These are phyloP conservation scores for Fusarium equiseti DNA, from an alignment of 2,329 filamentous ascomycete species.

Conservation along the genomic window DNA sequence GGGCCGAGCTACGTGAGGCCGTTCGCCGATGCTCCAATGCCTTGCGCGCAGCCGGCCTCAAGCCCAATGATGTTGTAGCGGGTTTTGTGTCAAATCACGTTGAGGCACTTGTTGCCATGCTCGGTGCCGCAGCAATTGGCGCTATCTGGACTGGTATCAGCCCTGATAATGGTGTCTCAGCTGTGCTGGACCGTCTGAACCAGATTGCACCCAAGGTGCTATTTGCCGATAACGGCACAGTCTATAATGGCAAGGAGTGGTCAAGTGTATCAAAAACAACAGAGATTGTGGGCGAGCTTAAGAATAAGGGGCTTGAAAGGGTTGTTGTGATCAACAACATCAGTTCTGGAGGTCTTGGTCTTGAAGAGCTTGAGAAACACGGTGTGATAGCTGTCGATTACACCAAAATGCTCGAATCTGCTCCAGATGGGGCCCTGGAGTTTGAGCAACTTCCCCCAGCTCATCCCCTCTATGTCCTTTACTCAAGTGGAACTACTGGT, in stretches of 20 bases:
- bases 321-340: slow-evolving; percentile 82
- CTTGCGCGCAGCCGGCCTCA: slow-evolving; percentile 74
- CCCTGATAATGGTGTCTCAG: slow-evolving; percentile 91
- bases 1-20: slow-evolving; percentile 82
- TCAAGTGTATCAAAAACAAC: slow-evolving; percentile 81
- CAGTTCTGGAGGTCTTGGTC: slow-evolving; percentile 55
- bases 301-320: slow-evolving; percentile 69
- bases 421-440: slow-evolving; percentile 60
- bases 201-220: slow-evolving; percentile 88
- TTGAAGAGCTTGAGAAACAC: slow-evolving; percentile 56
- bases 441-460: slow-evolving; percentile 87
- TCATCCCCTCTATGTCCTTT: slow-evolving; percentile 93
- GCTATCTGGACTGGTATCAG: slow-evolving; percentile 94
- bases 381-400: slow-evolving; percentile 60
- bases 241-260: slow-evolving; percentile 93
- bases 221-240: slow-evolving; percentile 87
- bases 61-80: slow-evolving; percentile 67
- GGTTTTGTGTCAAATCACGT: slow-evolving; percentile 91
- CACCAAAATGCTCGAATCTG: slow-evolving; percentile 57
- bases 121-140: slow-evolving; percentile 84
- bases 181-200: slow-evolving; percentile 85
- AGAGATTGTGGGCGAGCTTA: slow-evolving; percentile 78
- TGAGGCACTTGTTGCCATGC: slow-evolving; percentile 87
- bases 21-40: slow-evolving; percentile 80
- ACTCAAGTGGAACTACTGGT: slow-evolving; percentile 90